A percentile compares a stretch with the other conserved stretches of the same genome.
Conservation (phyloP, 371 early-diverging fungal genomes). For the Mortierella sp. region DNA sequence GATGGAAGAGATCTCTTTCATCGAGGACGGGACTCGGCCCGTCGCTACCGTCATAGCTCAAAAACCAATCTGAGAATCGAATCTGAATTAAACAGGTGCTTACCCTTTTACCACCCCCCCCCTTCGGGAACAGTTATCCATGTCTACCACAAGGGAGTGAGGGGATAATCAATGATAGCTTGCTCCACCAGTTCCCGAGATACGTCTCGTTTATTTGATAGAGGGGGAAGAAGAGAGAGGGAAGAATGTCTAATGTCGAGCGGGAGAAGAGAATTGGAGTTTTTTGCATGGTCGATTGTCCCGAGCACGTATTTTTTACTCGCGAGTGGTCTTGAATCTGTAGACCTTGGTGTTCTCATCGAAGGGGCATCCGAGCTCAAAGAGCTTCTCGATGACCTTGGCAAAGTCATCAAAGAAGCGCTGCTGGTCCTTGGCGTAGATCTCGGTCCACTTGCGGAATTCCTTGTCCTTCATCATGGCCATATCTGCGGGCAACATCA, state of each 20-base stretch:
- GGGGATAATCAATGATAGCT: no score
- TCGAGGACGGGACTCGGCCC: slow-evolving; percentile 17
- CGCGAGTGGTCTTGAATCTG: slow-evolving; percentile 60
- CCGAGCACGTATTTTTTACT: slow-evolving; percentile 41
- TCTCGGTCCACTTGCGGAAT: slow-evolving; percentile 81
- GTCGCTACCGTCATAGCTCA: slow-evolving; percentile 20
- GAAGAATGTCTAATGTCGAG: no score
- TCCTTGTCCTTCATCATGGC: slow-evolving; percentile 71
- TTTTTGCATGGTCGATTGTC: no score
- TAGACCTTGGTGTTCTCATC: slow-evolving; percentile 68
- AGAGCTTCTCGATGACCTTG: slow-evolving; percentile 82
- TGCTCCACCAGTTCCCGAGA: no score
- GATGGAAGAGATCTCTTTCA: slow-evolving; percentile 14
- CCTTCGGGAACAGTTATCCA: no score
- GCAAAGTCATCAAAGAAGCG: slow-evolving; percentile 89
- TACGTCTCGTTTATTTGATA: no score
- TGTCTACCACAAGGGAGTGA: no score
- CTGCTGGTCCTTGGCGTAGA: slow-evolving; percentile 85
- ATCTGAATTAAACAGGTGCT: no score
- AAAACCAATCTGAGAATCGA: background rate
- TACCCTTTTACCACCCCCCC: no score
- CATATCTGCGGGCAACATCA: slow-evolving; percentile 90
- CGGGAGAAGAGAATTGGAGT: no score
- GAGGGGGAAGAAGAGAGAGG: no score
- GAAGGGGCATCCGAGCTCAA: slow-evolving; percentile 88